These are phyloP conservation scores for Fusarium sambucinum DNA, from an alignment of 2,329 filamentous ascomycete species.

Conservation along the genomic window DNA sequence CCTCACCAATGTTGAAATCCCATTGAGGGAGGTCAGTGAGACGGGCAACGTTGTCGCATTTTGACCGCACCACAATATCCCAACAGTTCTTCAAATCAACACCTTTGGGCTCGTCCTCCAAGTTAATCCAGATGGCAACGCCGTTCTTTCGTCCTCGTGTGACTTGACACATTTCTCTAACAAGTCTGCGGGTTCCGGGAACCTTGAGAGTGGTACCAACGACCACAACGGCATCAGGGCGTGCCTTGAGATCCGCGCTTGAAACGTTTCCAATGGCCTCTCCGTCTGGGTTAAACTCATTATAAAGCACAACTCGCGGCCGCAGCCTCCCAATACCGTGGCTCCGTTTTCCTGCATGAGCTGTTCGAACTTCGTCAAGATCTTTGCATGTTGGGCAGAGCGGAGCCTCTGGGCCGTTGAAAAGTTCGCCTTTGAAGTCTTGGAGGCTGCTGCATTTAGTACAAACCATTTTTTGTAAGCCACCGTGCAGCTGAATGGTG, in stretches of 20 bases:
- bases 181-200: slow-evolving; percentile 88
- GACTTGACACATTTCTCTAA: slow-evolving; percentile 88
- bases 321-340: slow-evolving; percentile 92
- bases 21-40: slow-evolving; percentile 73
- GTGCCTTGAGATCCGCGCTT: slow-evolving; percentile 82
- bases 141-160: slow-evolving; percentile 86
- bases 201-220: slow-evolving; percentile 97
- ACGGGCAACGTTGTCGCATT: slow-evolving; percentile 87
- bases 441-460: slow-evolving; percentile 87
- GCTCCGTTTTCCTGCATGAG: slow-evolving; percentile 84
- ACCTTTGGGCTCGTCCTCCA: slow-evolving; percentile 83
- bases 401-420: slow-evolving; percentile 86
- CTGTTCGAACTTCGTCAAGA: slow-evolving; percentile 80
- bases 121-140: slow-evolving; percentile 94
- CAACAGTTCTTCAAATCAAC: slow-evolving; percentile 92
- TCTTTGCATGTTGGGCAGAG: slow-evolving; percentile 80
- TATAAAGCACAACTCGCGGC: slow-evolving; percentile 95
- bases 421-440: slow-evolving; percentile 81
- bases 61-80: slow-evolving; percentile 89
- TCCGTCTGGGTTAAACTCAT: slow-evolving; percentile 95
- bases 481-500: slow-evolving; percentile 93
- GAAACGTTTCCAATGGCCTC: slow-evolving; percentile 95
- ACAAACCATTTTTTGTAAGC: slow-evolving; percentile 95
- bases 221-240: slow-evolving; percentile 92
- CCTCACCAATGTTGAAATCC: slow-evolving; percentile 66